A percentile compares a stretch with the other conserved stretches of the same genome.
phyloP scores from a whole-genome alignment of 2,329 filamentous ascomycete genomes.

The Coniosporium tulheliwenetii region DNA sequence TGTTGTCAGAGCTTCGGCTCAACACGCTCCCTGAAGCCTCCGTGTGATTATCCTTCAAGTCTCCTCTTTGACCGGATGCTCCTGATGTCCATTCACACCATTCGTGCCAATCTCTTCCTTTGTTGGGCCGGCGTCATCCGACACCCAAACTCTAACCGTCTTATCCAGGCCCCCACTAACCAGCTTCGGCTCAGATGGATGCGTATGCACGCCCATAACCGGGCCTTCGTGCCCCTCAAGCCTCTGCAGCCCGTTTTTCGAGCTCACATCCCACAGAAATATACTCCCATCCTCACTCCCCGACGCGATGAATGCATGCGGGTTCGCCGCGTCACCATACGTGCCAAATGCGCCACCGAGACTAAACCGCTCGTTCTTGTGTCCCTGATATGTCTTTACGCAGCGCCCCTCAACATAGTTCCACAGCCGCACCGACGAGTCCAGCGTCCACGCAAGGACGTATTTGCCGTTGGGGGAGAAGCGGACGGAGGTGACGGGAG shows the following conservation, averaged over 20 bases:
- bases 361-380: conserved; percentile 69
- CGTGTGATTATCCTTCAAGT: too few species aligned
- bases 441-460: conserved; percentile 80
- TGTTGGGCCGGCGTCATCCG: neutral
- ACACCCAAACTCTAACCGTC: conserved; percentile 45
- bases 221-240: conserved; percentile 40
- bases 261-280: conserved; percentile 79
- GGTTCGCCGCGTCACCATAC: conserved; percentile 27
- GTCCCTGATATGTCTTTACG: conserved; percentile 95
- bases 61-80: too few species aligned
- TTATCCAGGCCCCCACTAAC: conserved; percentile 48
- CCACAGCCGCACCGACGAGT: conserved; percentile 83
- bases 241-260: conserved; percentile 65
- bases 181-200: conserved; percentile 35
- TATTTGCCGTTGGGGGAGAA: conserved; percentile 92
- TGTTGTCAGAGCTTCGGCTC: too few species aligned
- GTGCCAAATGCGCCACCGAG: conserved; percentile 73
- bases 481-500: conserved; percentile 71
- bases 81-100: too few species aligned
- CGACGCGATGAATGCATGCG: conserved; percentile 53
- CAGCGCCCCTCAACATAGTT: conserved; percentile 84
- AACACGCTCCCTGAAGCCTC: too few species aligned
- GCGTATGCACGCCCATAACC: conserved; percentile 45
- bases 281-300: conserved; percentile 80
- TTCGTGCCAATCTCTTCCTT: neutral